Conservation (phyloP, 805 yeast genomes). For the Cyberlindnera nakhonratchasimensis region DNA sequence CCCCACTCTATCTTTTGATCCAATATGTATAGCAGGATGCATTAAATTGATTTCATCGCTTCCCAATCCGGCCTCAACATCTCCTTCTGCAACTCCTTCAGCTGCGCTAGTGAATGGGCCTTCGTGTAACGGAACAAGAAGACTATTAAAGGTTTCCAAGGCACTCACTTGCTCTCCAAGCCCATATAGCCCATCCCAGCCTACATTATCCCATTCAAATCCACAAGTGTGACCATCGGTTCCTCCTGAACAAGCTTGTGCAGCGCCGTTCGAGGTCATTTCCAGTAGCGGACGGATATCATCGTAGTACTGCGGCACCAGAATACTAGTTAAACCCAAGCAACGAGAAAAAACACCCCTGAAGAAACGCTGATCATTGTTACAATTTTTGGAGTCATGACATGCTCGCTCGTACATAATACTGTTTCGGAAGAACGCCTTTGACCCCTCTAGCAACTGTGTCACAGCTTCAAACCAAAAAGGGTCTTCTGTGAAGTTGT, state of each 20-base stretch:
- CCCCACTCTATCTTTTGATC: conserved; percentile 71
- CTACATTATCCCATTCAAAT: conserved; percentile 61
- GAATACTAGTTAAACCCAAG: conserved; percentile 66
- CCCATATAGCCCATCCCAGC: conserved; percentile 75
- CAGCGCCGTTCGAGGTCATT: conserved; percentile 67
- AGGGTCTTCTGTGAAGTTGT: conserved; percentile 50
- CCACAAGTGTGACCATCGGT: conserved; percentile 88
- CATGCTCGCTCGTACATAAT: conserved; percentile 84
- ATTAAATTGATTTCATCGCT: conserved; percentile 34
- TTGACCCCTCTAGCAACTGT: conserved; percentile 54
- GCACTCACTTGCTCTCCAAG: conserved; percentile 85
- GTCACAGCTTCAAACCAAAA: conserved; percentile 47
- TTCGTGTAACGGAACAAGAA: conserved; percentile 40
- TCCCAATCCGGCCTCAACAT: conserved; percentile 47
- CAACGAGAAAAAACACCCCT: conserved; percentile 78
- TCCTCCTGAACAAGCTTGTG: conserved; percentile 84
- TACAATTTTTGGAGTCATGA: conserved; percentile 58
- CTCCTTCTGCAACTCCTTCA: conserved; percentile 54
- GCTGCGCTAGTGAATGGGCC: conserved; percentile 48
- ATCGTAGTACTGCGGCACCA: conserved; percentile 53
- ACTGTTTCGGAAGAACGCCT: conserved; percentile 49
- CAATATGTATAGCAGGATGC: conserved; percentile 42
- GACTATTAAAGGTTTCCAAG: conserved; percentile 53
- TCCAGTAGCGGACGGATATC: conserved; percentile 34
- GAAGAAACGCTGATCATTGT: conserved; percentile 89